These are phyloP conservation scores for Xylariaceae sp. DNA, from an alignment of 2,329 filamentous ascomycete species.

Conservation along the genomic window DNA sequence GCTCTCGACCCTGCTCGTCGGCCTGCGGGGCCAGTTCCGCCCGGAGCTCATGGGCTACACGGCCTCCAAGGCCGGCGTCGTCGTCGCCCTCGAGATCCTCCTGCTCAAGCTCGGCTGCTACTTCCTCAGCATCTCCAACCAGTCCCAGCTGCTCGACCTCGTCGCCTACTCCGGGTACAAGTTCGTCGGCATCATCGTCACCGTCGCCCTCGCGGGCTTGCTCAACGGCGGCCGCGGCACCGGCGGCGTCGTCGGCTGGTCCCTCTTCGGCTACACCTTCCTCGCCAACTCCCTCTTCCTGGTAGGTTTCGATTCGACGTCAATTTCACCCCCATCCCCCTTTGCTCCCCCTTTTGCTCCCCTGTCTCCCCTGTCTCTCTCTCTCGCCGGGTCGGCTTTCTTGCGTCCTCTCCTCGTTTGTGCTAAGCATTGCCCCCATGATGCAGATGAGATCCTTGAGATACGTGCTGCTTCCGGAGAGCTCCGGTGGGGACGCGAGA, in stretches of 20 bases:
- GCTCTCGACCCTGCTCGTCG: conserved; percentile 81
- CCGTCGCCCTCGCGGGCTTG: conserved; percentile 70
- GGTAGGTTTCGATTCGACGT: conserved; percentile 53
- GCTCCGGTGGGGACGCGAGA: conserved; percentile 54
- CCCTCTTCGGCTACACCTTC: conserved; percentile 85
- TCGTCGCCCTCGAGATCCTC: conserved; percentile 83
- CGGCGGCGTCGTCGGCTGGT: conserved; percentile 82
- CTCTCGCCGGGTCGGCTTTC: no score
- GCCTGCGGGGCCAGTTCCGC: conserved; percentile 83
- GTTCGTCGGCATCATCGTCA: conserved; percentile 93
- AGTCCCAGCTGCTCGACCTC: conserved; percentile 85
- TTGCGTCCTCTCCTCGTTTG: background rate
- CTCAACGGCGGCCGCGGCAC: conserved; percentile 73
- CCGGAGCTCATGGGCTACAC: conserved; percentile 89
- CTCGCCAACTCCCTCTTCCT: conserved; percentile 91
- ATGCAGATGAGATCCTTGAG: conserved; percentile 81
- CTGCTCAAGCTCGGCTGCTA: conserved; percentile 89
- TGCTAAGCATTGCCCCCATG: background rate
- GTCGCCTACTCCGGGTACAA: conserved; percentile 98
- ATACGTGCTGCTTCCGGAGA: conserved; percentile 90
- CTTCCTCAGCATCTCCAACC: conserved; percentile 85
- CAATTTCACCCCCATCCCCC: no score
- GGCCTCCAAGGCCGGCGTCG: conserved; percentile 72
- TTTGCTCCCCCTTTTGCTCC: no score
- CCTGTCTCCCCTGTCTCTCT: no score